Conservation (phyloP, 345 rosid species). For the Gossypium raimondii region DNA sequence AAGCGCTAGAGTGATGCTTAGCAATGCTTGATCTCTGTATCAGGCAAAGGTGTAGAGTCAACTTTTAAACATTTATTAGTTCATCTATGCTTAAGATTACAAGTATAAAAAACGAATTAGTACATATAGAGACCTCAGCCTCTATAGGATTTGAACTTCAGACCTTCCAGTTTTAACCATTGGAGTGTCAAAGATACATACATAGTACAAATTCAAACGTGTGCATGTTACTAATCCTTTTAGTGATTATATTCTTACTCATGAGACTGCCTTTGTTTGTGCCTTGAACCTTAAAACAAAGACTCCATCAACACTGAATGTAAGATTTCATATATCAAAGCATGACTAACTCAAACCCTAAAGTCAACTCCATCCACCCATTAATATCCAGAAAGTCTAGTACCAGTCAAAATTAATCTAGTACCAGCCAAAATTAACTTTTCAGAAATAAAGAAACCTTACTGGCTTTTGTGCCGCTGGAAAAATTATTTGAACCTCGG, state of each 20-base stretch:
- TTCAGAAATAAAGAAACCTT: conserved; percentile 22
- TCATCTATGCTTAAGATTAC: background rate
- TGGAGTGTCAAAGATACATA: background rate
- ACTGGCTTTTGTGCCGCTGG: conserved; percentile 85
- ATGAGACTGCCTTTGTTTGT: background rate
- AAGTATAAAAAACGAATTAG: background rate
- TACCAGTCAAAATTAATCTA: background rate
- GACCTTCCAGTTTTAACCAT: background rate
- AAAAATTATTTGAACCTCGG: conserved; percentile 74
- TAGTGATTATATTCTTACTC: background rate
- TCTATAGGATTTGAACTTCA: background rate
- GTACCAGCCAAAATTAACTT: background rate
- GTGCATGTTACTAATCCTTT: background rate
- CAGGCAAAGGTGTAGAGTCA: background rate
- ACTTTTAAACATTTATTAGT: background rate
- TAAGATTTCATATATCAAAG: background rate
- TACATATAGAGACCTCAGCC: background rate
- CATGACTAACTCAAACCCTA: background rate
- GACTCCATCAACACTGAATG: background rate
- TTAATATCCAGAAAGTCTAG: background rate
- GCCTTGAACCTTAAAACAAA: background rate
- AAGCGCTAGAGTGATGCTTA: background rate
- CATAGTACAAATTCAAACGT: background rate
- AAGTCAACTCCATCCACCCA: background rate
- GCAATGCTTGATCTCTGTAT: background rate